Evolutionary conservation across 495 filamentous ascomycete genomes (phyloP).

Genomic region (Aspergillus panamensis): DNA sequence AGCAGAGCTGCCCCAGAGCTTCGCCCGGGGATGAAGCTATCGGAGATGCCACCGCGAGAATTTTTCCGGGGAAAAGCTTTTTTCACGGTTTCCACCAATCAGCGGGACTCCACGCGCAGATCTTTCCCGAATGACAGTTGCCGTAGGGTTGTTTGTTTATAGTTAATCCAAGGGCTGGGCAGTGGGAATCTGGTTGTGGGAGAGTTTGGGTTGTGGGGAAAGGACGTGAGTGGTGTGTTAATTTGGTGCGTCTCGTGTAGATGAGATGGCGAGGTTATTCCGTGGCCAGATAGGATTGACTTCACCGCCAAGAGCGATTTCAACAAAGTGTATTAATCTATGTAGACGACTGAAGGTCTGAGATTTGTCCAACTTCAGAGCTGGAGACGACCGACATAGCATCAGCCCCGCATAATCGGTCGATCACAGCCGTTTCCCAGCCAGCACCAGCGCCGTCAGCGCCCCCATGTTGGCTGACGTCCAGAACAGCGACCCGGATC

Average conservation of each 20-base stretch:
- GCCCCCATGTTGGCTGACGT: slow-evolving; percentile 47
- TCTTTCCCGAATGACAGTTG: not conserved
- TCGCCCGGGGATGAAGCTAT: not conserved
- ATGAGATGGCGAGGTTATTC: not conserved
- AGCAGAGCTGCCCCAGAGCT: not conserved
- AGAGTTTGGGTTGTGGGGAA: not conserved
- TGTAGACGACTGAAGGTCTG: too few relatives aligned
- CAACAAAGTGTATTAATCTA: not conserved
- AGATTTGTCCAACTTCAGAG: too few relatives aligned
- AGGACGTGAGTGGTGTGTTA: not conserved
- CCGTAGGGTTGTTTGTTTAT: not conserved
- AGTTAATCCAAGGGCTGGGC: not conserved
- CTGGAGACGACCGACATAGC: too few relatives aligned
- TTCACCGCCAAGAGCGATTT: too few relatives aligned
- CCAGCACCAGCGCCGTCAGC: slow-evolving; percentile 29
- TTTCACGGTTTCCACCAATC: slow-evolving; percentile 10
- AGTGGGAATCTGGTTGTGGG: not conserved
- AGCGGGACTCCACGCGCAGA: not conserved
- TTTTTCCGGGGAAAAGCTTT: slow-evolving; percentile 13
- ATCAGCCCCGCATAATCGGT: not conserved
- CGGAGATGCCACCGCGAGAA: not conserved
- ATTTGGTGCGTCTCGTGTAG: not conserved
- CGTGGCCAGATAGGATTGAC: too few relatives aligned
- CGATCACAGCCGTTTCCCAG: slow-evolving; percentile 28
- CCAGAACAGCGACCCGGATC: slow-evolving; percentile 42